A percentile compares a stretch with the other conserved stretches of the same genome.
Conservation (phyloP, 257 asterid species). For the Petunia secreta region DNA sequence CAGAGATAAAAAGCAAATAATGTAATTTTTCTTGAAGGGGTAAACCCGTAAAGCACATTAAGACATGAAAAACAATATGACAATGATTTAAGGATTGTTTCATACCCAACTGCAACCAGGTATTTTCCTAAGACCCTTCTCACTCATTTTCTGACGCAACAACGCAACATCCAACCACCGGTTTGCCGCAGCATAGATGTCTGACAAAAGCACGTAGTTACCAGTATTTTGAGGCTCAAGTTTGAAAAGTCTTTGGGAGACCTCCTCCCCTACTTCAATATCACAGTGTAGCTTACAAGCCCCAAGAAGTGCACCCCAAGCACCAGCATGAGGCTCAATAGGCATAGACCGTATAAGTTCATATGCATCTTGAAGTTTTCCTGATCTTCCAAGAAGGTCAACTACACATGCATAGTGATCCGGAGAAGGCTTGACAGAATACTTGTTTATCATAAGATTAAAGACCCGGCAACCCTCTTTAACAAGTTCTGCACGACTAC, state of each 20-base stretch:
- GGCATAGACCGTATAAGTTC: conserved; percentile 63
- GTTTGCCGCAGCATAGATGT: conserved; percentile 67
- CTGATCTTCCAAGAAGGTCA: conserved; percentile 75
- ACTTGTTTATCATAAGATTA: conserved; percentile 47
- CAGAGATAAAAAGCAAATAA: not conserved
- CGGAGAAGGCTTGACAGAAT: conserved; percentile 54
- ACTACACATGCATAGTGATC: conserved; percentile 81
- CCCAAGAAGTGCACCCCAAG: conserved; percentile 88
- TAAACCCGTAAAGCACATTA: not conserved
- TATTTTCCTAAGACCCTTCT: conserved; percentile 57
- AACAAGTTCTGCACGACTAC: conserved; percentile 62
- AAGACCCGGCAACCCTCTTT: conserved; percentile 64
- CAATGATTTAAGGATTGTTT: not conserved
- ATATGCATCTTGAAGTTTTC: conserved; percentile 71
- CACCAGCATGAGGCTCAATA: conserved; percentile 65
- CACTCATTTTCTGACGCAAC: conserved; percentile 60
- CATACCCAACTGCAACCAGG: conserved; percentile 63
- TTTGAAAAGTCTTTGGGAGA: conserved; percentile 58
- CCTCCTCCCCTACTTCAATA: conserved; percentile 57
- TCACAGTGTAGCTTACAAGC: conserved; percentile 66
- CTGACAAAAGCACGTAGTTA: conserved; percentile 68
- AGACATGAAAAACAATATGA: not conserved
- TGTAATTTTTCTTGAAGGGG: not conserved
- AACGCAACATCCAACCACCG: conserved; percentile 63
- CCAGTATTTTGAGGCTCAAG: conserved; percentile 70